Evolutionary conservation across 129 eudicot species (phyloP), one percentile per base, ranked within the genome.

Genomic region (Tanacetum coccineum): DNA sequence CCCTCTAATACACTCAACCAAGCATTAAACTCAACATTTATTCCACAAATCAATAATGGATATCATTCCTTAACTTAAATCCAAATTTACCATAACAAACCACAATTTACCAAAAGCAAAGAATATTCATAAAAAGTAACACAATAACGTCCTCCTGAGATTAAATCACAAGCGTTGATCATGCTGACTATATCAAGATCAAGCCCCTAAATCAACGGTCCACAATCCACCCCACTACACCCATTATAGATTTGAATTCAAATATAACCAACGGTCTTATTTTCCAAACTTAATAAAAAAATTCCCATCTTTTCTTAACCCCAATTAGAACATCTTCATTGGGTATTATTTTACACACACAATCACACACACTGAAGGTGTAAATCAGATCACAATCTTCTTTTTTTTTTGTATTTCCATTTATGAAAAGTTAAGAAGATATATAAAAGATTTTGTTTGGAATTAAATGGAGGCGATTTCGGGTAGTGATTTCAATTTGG

Each of bases 391-490:
- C 67, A 48, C 18, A 59, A 59, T 50, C 20, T 30, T 51, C n/a
- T n/a, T 51, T 63, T 51, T 59, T 25, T 20, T 50, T 55, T 71
- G 40, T 22, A 64, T 71, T 62, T 73, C 61, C 73, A 48, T 71
- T 71, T 62, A 75, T 75, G 78, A 61, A 21, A 77, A 68, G 57
- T 44, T 36, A 30, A 49, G 2, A 13, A 9, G 28, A 12, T 59
- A 26, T 9, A 72, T 22, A 66, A 42, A 78, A 58, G 20, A 59
- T 44, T 73, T 57, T 70, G 17, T 28, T 22, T 28, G 56, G 18
- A 59, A 79, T 82, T 60, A 58, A 93, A 36, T 89, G 98, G 96
- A 81, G 86, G 80, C 70, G 79, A 67, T 67, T 26, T 64, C 70
- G 22, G 74, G 71, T 59, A 80, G 82, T 45, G 95, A 81, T 52